Evolutionary conservation across 306 rosid genomes (phyloP).

Genomic region (Vigna hirtella): DNA sequence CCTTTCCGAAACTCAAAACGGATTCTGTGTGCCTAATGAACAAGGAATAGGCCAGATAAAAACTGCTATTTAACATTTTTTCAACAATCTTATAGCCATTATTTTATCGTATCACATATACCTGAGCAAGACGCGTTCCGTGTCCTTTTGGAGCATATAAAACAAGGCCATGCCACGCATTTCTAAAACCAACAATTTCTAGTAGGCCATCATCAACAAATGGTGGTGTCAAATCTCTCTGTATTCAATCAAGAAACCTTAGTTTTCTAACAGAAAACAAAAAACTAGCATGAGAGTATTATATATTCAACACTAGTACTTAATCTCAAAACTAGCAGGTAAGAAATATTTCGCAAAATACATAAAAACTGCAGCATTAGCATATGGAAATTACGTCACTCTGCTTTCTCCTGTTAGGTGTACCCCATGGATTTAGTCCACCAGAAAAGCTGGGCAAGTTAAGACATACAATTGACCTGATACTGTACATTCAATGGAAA

Average conservation of each 20-base stretch:
- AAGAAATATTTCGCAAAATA: conserved; percentile 1
- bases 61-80: not conserved
- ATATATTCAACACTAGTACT: not conserved
- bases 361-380: conserved; percentile 30
- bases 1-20: conserved; percentile 83
- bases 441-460: conserved; percentile 99
- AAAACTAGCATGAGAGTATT: not conserved
- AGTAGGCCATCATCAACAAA: conserved; percentile 89
- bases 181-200: conserved; percentile 92
- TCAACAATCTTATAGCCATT: not conserved
- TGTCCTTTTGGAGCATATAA: conserved; percentile 94
- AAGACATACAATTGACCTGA: conserved; percentile 88
- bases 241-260: conserved; percentile 43
- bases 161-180: conserved; percentile 99
- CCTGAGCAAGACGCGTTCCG: conserved; percentile 99
- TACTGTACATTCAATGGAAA: conserved; percentile 60
- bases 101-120: conserved; percentile 46
- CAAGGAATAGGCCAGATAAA: not conserved
- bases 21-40: conserved; percentile 72
- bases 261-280: not conserved
- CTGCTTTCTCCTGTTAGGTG: conserved; percentile 60
- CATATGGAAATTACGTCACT: conserved; percentile 56
- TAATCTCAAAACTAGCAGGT: not conserved
- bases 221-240: conserved; percentile 82
- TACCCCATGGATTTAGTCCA: conserved; percentile 97